Evolutionary conservation across 2,329 filamentous ascomycete species (phyloP), one percentile per base, ranked within the genome.

Genomic region (Arachnopeziza araneosa): DNA sequence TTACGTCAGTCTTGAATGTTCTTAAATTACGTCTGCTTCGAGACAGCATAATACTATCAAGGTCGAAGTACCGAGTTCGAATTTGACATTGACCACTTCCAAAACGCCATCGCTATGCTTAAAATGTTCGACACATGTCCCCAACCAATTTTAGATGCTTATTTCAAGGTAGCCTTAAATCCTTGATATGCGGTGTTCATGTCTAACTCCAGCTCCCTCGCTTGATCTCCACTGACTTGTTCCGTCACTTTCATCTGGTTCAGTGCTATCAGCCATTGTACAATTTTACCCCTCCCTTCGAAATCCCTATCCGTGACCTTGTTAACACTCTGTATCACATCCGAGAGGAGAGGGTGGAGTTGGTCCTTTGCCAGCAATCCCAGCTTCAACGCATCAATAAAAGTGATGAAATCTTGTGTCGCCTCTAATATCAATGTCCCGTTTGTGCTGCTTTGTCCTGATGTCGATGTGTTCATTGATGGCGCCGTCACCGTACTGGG

Each of bases 191-290:
- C 93, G 70, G 91, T 87, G 72, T 96, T 91, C 71, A 98, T 96
- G 73, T 98, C 93, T 74, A 96, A 85, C 67, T 95, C 89, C 67
- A 98, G 78, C 74, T 99, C 92, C 60, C 93, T 81, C 6, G 90
- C 90, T 76, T 97, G 91, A 60, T 93, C 87, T 69, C 96, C 90
- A 67, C 83, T 88, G 67, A 99, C 75, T 73, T 96, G 92, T 70
- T 98, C 93, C 1, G 91, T 92, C 9, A 93, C 95, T 71, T 91
- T 91, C 95, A 99, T 98, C 76, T 97, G 93, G 73, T 99, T 99
- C 65, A 99, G 79, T 7, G 91, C 89, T 69, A 99, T 99, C 66
- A 99, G 81, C 95, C 95, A 99, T 74, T 97, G 93, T 59, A 99
- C 92, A 68, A 99, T 98, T 81, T 98, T 98, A 68, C 90, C 92